Base-by-base conservation (phyloP, 768 basidiomycete species). In the Atractiella rhizophila region DNA sequence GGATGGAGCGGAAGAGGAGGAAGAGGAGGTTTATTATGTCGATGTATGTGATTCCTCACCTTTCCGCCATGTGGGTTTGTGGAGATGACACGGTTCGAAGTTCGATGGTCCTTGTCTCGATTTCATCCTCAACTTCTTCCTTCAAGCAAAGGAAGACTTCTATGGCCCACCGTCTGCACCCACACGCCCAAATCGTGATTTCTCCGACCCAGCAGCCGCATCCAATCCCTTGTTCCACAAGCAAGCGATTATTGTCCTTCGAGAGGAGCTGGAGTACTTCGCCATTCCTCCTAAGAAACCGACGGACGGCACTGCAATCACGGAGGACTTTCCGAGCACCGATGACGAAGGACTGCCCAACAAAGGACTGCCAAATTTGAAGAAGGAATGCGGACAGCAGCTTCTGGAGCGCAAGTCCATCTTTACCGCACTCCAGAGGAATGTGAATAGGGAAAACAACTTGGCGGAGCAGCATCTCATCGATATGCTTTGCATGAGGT, bases 401-500 rank as follows among this genome's bases (percentile, higher is more conserved):
- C 66, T 98, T 47, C 75, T 88, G 58, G 76, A 77, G 43, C 78
- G 81, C 60, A 68, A 69, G 55, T 80, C 75, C 59, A 91, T 98
- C 54, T 98, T 98, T 59, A 88, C 88, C 3, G 91, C 91, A 29
- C 65, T 98, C 42, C 88, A 98, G 65, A 68, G 91, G 53, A 98
- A 98, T 60, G 88, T 96, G 48, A 88, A 88, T 62, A 88, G 88
- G 65, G 88, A 94, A 64, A 94, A 94, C 57, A 96, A 98, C 58
- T 67, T 91, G 40, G 91, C 91, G 15, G 91, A 98, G 61, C 88
- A 96, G 62, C 91, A 98, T 63, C 64, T 98, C 52, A 98, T 98
- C 60, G 91, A 96, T 62, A 98, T 98, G 91, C 66, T 98, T 47
- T 96, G 88, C 63, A 91, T 94, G 82, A 91, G 85, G 88, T 88